Evolutionary conservation across 2,329 filamentous ascomycete species (phyloP).

Genomic region (Cladophialophora exuberans): DNA sequence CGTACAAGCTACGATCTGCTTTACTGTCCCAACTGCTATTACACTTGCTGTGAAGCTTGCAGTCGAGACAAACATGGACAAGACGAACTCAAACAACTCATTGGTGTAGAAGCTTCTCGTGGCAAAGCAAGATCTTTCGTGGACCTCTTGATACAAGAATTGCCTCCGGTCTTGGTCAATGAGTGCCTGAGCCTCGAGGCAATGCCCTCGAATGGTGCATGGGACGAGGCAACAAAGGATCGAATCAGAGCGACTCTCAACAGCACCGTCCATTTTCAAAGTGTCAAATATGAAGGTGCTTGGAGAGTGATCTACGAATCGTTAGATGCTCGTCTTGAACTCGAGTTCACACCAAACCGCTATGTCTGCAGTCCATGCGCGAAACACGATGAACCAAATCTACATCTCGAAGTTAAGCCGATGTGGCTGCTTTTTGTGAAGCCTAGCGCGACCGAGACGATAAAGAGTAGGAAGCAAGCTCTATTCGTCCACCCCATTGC

Average conservation of each 20-base stretch:
- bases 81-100: conserved; percentile 6
- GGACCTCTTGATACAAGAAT: neutral
- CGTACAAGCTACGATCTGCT: conserved; percentile 37
- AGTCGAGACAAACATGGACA: conserved; percentile 18
- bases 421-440: conserved; percentile 55
- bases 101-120: neutral
- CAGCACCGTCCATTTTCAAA: conserved; percentile 40
- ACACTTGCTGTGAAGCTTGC: conserved; percentile 27
- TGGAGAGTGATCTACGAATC: conserved; percentile 50
- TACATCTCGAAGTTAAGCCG: conserved; percentile 36
- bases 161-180: conserved; percentile 13
- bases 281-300: conserved; percentile 38
- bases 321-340: conserved; percentile 16
- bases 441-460: conserved; percentile 42
- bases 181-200: neutral
- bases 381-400: neutral
- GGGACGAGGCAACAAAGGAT: conserved; percentile 26
- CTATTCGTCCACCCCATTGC: conserved; percentile 53
- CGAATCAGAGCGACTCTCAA: conserved; percentile 35
- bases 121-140: conserved; percentile 8
- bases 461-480: conserved; percentile 46
- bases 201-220: neutral
- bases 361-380: neutral
- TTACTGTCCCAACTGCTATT: conserved; percentile 24
- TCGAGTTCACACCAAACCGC: conserved; percentile 16